These are phyloP conservation scores for Coelastrella sp. DNA, from an alignment of 139 green algal genomes.

Conservation along the genomic window DNA sequence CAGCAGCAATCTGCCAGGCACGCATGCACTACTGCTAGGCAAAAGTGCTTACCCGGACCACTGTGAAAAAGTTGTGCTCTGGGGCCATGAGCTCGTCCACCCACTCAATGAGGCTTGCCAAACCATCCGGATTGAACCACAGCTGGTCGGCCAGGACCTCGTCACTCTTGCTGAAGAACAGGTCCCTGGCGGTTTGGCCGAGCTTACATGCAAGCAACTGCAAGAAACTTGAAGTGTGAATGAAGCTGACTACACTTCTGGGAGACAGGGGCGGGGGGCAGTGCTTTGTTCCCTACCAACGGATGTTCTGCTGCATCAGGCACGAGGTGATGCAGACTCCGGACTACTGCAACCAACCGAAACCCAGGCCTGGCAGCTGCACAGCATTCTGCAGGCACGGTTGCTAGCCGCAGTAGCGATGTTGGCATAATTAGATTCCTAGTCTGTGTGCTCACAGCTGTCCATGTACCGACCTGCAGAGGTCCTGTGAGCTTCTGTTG, in stretches of 20 bases:
- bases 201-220: slow-evolving; percentile 43
- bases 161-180: slow-evolving; percentile 12
- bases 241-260: not conserved
- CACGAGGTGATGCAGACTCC: not conserved
- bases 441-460: not conserved
- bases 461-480: slow-evolving; percentile 3
- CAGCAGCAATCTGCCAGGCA: not conserved
- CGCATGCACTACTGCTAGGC: slow-evolving; percentile 3
- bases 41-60: slow-evolving; percentile 37
- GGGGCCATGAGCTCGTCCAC: slow-evolving; percentile 51
- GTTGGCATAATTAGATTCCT: no score
- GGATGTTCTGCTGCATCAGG: not conserved
- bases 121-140: slow-evolving; percentile 32
- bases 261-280: not conserved
- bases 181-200: not conserved
- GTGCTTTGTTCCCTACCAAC: no score
- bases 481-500: slow-evolving; percentile 24
- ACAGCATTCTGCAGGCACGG: no score
- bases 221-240: not conserved
- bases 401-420: no score
- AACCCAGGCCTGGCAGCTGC: no score
- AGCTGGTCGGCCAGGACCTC: slow-evolving; percentile 5
- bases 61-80: slow-evolving; percentile 47
- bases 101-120: slow-evolving; percentile 56
- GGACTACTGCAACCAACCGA: no score